Conservation (phyloP, 164 flowering plant species). For the Paratinospora sagittata region DNA sequence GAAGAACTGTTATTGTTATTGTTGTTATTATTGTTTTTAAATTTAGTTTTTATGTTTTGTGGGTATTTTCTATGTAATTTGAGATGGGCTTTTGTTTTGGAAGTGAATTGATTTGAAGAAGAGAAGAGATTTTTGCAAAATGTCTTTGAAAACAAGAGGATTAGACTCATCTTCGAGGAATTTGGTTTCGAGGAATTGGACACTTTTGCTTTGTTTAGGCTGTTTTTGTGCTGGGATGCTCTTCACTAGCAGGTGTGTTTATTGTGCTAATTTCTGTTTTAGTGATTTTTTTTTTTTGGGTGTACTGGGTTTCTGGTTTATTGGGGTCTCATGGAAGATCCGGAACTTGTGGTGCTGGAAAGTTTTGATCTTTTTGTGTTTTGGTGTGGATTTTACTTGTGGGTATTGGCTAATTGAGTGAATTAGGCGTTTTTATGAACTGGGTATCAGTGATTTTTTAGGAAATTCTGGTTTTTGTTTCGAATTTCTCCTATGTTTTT, state of each 20-base stretch:
- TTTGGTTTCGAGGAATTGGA: conserved; percentile 37
- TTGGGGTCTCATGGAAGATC: background rate
- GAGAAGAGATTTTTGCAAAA: conserved; percentile 11
- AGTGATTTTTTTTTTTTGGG: background rate
- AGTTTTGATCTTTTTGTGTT: background rate
- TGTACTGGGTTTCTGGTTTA: background rate
- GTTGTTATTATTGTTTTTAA: too few relatives aligned
- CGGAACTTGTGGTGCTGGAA: background rate
- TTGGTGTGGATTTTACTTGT: background rate
- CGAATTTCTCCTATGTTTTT: background rate
- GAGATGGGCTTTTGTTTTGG: background rate
- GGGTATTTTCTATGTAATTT: background rate
- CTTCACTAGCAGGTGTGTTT: conserved; percentile 57
- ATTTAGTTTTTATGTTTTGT: background rate
- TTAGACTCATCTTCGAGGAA: conserved; percentile 29
- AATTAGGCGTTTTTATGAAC: background rate
- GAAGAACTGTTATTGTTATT: too few relatives aligned
- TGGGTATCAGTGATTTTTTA: background rate
- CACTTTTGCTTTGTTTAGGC: conserved; percentile 46
- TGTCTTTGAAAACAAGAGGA: conserved; percentile 47
- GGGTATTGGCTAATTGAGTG: conserved; percentile 2
- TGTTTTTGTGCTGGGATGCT: conserved; percentile 66
- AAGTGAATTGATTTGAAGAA: background rate
- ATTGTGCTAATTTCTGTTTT: background rate
- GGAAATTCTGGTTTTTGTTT: background rate